phyloP scores from a whole-genome alignment of 768 basidiomycete genomes.

The Xerocomellus chrysenteron region DNA sequence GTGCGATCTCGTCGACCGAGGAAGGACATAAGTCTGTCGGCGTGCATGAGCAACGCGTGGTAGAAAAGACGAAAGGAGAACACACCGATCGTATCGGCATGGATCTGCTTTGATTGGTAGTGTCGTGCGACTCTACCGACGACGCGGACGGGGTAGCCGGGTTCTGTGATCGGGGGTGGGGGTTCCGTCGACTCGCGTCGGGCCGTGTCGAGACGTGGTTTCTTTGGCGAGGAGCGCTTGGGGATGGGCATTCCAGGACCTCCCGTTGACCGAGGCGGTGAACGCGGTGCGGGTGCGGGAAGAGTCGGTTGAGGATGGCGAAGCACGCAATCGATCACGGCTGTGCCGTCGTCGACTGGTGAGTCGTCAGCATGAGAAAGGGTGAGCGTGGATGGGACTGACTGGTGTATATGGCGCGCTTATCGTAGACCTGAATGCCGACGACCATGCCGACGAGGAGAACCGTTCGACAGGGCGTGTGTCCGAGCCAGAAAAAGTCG shows the following conservation, averaged over 20 bases:
- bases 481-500: slow-evolving; percentile 72
- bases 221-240: slow-evolving; percentile 16
- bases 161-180: slow-evolving; percentile 40
- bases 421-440: slow-evolving; percentile 59
- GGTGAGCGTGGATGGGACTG: neutral
- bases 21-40: slow-evolving; percentile 45
- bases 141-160: slow-evolving; percentile 49
- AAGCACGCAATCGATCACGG: slow-evolving; percentile 65
- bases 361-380: neutral
- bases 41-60: neutral
- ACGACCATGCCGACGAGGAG: slow-evolving; percentile 63
- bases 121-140: slow-evolving; percentile 45
- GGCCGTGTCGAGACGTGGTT: slow-evolving; percentile 7
- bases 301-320: slow-evolving; percentile 36
- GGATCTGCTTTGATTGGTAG: slow-evolving; percentile 45
- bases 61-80: neutral
- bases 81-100: slow-evolving; percentile 53
- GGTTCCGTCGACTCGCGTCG: slow-evolving; percentile 10
- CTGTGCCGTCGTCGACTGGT: slow-evolving; percentile 77
- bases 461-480: slow-evolving; percentile 67
- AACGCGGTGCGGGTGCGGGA: slow-evolving; percentile 8
- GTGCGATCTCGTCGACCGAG: slow-evolving; percentile 57
- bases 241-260: neutral
- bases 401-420: slow-evolving; percentile 60
- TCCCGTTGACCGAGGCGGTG: slow-evolving; percentile 4